These are phyloP conservation scores for Scopulariopsis brevicaulis DNA, from an alignment of 2,329 filamentous ascomycete species.

Conservation along the genomic window DNA sequence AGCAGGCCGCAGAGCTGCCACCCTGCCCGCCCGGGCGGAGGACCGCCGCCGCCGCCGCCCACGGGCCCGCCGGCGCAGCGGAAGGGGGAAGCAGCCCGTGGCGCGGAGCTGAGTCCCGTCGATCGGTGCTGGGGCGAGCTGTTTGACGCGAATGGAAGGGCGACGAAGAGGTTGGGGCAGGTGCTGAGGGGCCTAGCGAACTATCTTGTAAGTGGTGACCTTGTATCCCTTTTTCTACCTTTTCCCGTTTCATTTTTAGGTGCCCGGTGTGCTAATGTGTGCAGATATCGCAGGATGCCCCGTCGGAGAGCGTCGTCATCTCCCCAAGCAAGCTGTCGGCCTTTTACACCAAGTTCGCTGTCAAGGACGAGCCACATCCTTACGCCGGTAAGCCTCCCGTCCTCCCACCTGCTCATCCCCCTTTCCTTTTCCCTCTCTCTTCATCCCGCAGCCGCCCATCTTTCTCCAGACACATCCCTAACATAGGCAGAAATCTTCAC, in stretches of 20 bases:
- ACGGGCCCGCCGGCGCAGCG: no score
- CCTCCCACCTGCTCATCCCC: conserved; percentile 20
- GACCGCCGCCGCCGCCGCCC: not conserved
- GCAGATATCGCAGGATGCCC: conserved; percentile 2
- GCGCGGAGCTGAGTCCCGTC: conserved; percentile 25
- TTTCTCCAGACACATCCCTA: no score
- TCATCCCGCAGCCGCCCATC: no score
- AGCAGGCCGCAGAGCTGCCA: not conserved
- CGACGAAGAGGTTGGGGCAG: conserved; percentile 57
- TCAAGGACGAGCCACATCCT: conserved; percentile 55
- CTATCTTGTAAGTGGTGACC: conserved; percentile 47
- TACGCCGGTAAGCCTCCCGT: conserved; percentile 45
- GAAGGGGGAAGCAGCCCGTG: not conserved
- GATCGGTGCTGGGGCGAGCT: conserved; percentile 69
- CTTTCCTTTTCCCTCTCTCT: conserved; percentile 59
- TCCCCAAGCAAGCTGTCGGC: conserved; percentile 63
- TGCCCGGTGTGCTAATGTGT: not conserved
- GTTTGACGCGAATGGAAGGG: conserved; percentile 56
- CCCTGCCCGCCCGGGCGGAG: not conserved
- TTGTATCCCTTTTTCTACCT: not conserved
- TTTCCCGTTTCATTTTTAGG: not conserved
- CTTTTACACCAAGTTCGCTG: conserved; percentile 58
- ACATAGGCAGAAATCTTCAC: conserved; percentile 38
- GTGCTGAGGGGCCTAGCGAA: conserved; percentile 64
- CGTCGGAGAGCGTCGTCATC: conserved; percentile 43